Evolutionary conservation across 2,329 filamentous ascomycete species (phyloP).

Genomic region (Cytospora paraplurivora): DNA sequence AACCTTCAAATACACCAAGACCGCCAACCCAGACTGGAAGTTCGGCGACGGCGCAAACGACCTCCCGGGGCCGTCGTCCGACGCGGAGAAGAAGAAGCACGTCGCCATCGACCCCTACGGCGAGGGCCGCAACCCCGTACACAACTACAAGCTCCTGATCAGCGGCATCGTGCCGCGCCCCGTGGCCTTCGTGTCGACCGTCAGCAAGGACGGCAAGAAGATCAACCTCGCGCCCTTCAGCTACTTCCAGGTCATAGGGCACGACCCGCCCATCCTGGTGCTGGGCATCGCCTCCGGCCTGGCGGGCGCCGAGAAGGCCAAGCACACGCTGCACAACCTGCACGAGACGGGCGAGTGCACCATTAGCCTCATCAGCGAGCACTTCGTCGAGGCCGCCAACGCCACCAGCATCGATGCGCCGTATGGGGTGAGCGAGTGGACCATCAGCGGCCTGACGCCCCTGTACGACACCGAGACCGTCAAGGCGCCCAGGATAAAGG

Average conservation of each 20-base stretch:
- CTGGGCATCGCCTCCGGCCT: slow-evolving; percentile 50
- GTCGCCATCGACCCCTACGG: slow-evolving; percentile 80
- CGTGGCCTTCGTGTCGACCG: slow-evolving; percentile 65
- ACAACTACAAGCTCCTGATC: slow-evolving; percentile 94
- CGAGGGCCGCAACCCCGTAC: slow-evolving; percentile 63
- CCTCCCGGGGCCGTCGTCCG: slow-evolving; percentile 34
- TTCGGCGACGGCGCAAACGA: slow-evolving; percentile 67
- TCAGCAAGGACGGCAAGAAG: slow-evolving; percentile 58
- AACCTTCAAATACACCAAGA: slow-evolving; percentile 61
- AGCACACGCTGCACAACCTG: slow-evolving; percentile 77
- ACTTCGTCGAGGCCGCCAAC: slow-evolving; percentile 87
- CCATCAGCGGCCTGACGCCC: slow-evolving; percentile 73
- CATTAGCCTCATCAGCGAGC: slow-evolving; percentile 86
- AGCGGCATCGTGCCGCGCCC: slow-evolving; percentile 80
- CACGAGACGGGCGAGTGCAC: slow-evolving; percentile 71
- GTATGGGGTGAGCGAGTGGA: slow-evolving; percentile 77
- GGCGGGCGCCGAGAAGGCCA: slow-evolving; percentile 60
- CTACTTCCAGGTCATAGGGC: slow-evolving; percentile 78
- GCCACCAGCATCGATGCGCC: slow-evolving; percentile 77
- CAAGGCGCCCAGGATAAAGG: slow-evolving; percentile 71
- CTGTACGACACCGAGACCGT: slow-evolving; percentile 66
- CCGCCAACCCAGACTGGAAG: slow-evolving; percentile 65
- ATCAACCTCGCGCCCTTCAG: slow-evolving; percentile 83
- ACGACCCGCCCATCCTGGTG: slow-evolving; percentile 81
- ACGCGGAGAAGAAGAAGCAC: slow-evolving; percentile 53